Evolutionary conservation across 768 basidiomycete genomes (phyloP).

Genomic region (Lentinus tigrinus): DNA sequence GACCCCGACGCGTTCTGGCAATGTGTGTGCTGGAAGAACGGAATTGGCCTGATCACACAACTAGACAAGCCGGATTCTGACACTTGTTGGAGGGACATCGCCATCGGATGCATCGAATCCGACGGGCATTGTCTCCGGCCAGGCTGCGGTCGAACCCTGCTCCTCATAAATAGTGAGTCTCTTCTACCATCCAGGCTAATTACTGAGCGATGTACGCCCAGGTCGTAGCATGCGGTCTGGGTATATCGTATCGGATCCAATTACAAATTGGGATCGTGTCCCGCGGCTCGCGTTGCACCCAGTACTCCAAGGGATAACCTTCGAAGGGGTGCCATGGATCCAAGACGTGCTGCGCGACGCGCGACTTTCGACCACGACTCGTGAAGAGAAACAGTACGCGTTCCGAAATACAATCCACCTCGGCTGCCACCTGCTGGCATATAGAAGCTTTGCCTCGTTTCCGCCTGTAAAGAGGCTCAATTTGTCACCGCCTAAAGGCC

Average conservation of each 20-base stretch:
- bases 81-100: conserved; percentile 1
- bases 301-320: neutral
- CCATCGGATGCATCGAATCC: neutral
- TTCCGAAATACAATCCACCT: neutral
- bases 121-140: conserved; percentile 1
- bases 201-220: neutral
- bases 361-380: neutral
- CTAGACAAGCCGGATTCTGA: neutral
- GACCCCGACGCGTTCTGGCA: neutral
- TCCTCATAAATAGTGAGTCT: neutral
- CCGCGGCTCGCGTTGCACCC: neutral
- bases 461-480: neutral
- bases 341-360: neutral
- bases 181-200: neutral
- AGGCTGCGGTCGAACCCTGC: neutral
- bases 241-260: neutral
- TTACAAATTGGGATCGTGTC: neutral
- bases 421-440: neutral
- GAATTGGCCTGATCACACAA: conserved; percentile 2
- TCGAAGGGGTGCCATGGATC: neutral
- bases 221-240: neutral
- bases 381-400: neutral
- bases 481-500: neutral
- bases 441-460: neutral
- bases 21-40: neutral